These are phyloP conservation scores for Blepharisma stoltei DNA, from an alignment of 73 alveolate species.

Conservation along the genomic window DNA sequence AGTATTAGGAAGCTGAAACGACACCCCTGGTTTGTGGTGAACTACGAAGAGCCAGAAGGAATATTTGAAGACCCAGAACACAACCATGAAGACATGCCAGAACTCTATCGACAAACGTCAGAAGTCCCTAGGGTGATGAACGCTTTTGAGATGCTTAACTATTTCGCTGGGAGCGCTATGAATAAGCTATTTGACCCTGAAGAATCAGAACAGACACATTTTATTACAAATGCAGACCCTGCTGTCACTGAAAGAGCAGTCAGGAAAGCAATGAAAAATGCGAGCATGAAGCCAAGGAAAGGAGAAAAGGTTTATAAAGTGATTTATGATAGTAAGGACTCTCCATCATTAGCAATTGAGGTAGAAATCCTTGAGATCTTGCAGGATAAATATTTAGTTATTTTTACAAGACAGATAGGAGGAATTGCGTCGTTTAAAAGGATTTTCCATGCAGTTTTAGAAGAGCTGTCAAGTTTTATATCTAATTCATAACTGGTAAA, in stretches of 20 bases:
- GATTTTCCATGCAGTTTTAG: too few species aligned
- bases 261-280: neutral
- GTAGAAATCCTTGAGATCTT: neutral
- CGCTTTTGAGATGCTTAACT: neutral
- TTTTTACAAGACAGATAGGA: neutral
- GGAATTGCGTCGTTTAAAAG: neutral
- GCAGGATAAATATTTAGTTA: neutral
- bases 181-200: neutral
- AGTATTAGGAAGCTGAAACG: conserved; percentile 29
- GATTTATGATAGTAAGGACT: neutral
- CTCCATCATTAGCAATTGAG: neutral
- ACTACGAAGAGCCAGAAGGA: neutral
- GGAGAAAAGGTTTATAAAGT: neutral
- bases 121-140: neutral
- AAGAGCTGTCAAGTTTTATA: too few species aligned
- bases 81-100: neutral
- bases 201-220: neutral
- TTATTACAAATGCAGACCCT: neutral
- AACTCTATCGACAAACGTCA: neutral
- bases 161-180: neutral
- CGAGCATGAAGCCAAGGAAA: neutral
- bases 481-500: too few species aligned
- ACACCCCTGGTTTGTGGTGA: conserved; percentile 42
- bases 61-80: neutral
- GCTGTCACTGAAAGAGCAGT: neutral